Conservation (phyloP, 2,329 filamentous ascomycete species). For the Paracamarosporium sp. region DNA sequence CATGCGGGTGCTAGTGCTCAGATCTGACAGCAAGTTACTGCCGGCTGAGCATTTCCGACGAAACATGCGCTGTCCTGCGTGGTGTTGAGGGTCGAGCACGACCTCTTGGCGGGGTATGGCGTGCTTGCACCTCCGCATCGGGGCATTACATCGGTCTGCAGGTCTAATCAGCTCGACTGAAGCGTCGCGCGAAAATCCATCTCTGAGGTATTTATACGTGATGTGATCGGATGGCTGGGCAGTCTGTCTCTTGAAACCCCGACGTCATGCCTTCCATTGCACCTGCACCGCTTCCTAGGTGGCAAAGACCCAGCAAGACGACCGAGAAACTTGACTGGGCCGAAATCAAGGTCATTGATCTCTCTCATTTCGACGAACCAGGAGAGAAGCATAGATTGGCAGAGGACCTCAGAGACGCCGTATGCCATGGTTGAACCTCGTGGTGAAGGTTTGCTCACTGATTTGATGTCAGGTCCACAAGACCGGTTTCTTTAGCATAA, state of each 20-base stretch:
- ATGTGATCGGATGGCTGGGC: neutral
- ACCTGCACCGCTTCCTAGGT: conserved; percentile 26
- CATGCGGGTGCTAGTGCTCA: neutral
- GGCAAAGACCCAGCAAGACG: conserved; percentile 34
- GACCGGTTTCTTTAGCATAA: conserved; percentile 41
- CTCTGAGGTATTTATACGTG: neutral
- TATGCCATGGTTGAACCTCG: conserved; percentile 24
- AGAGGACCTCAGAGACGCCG: conserved; percentile 61
- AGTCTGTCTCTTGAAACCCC: neutral
- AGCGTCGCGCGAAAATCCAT: neutral
- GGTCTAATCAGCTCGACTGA: neutral
- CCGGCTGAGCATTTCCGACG: neutral
- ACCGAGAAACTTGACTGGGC: conserved; percentile 32
- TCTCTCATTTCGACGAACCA: conserved; percentile 61
- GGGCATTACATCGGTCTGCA: conserved; percentile 17
- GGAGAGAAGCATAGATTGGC: conserved; percentile 62
- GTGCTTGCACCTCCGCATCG: conserved; percentile 26
- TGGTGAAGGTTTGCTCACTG: neutral
- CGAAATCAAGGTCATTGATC: conserved; percentile 41
- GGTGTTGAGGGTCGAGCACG: conserved; percentile 19
- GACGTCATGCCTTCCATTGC: conserved; percentile 31
- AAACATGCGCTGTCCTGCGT: neutral
- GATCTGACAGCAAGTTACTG: neutral
- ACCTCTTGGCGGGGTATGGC: conserved; percentile 30
- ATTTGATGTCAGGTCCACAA: conserved; percentile 24